Evolutionary conservation across 2,329 filamentous ascomycete species (phyloP).

Genomic region (Karstenula rhodostoma): DNA sequence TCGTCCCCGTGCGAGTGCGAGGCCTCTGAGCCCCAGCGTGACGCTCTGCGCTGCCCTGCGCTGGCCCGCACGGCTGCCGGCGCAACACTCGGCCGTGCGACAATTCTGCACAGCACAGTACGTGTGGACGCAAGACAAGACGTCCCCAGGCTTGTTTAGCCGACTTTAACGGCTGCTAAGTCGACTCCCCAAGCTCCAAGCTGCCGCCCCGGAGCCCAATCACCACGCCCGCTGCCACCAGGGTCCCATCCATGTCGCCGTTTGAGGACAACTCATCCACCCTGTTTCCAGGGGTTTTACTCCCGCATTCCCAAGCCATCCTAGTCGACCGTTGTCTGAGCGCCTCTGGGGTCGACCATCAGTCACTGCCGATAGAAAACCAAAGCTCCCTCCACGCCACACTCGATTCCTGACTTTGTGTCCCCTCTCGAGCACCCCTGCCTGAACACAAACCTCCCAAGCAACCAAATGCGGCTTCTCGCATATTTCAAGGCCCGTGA

Average conservation of each 20-base stretch:
- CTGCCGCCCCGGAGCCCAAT: conserved; percentile 4
- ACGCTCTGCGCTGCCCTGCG: too few relatives aligned
- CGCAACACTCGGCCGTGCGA: conserved; percentile 1
- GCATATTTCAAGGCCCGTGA: conserved; percentile 47
- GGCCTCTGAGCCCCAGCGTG: background rate
- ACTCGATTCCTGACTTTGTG: conserved; percentile 50
- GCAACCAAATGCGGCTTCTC: conserved; percentile 51
- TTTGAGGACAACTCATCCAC: conserved; percentile 15
- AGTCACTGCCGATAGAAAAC: conserved; percentile 39
- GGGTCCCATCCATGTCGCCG: conserved; percentile 9
- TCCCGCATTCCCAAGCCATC: conserved; percentile 14
- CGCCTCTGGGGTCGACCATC: conserved; percentile 29
- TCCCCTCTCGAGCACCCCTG: conserved; percentile 47
- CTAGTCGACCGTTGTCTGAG: conserved; percentile 36
- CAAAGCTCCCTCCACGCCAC: conserved; percentile 48
- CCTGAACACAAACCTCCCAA: conserved; percentile 48
- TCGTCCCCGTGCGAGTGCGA: background rate
- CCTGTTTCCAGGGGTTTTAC: conserved; percentile 12
- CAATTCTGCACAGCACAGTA: too few relatives aligned
- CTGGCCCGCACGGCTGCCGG: background rate
- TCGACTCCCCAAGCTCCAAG: conserved; percentile 6
- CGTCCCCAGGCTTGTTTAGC: conserved; percentile 9
- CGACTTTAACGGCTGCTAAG: conserved; percentile 11
- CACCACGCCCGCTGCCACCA: background rate
- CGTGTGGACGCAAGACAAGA: background rate